Base-by-base conservation (phyloP, 495 filamentous ascomycete genomes). In the Trichoderma asperelloides region DNA sequence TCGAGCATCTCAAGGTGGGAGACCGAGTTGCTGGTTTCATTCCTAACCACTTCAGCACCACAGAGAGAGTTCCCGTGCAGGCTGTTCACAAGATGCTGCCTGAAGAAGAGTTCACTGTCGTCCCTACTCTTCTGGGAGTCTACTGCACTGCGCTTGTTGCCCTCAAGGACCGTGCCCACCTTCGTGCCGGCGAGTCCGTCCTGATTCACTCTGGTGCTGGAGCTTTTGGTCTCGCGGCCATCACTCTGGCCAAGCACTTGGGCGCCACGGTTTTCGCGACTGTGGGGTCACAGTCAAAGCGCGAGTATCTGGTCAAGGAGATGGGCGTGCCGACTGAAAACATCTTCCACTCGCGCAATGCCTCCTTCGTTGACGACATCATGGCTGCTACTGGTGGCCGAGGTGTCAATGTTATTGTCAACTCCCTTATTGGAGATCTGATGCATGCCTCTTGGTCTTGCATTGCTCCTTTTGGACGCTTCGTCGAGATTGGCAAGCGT, bases 141-240 rank as follows among this genome's bases (percentile, higher is more conserved):
- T 85, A 77, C 49, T 74, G 73, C 40, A 87, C 86, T 0, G 85
- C 85, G 0, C 82, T 80, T 45, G 80, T 88, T 66, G 75, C 80
- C 0, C 69, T 83, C 25, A 21, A 76, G 25, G 65, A 80, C 12
- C 63, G 77, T 9, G 80, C 75, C 2, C 69, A 75, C 9, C 63
- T 83, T 5, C 41, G 60, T 9, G 71, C 75, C 39, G 83, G 74
- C 4, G 81, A 88, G 63, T 80, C 74, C n/a, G 75, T 88, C 5
- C 76, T 89, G 13, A 84, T 89, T 43, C 84, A 88, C 67, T 77
- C 77, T 0, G 86, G 78, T 13, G 72, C 84, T 0, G 82, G 83
- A 23, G 79, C 77, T 18, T 69, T 84, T 0, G 85, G 85, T 30
- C 80, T 84, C 64, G 81, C 81, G 16, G 77, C 82, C 0, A 82